These are phyloP conservation scores for Leccinum uliginosum DNA, from an alignment of 768 basidiomycete genomes.

Conservation along the genomic window DNA sequence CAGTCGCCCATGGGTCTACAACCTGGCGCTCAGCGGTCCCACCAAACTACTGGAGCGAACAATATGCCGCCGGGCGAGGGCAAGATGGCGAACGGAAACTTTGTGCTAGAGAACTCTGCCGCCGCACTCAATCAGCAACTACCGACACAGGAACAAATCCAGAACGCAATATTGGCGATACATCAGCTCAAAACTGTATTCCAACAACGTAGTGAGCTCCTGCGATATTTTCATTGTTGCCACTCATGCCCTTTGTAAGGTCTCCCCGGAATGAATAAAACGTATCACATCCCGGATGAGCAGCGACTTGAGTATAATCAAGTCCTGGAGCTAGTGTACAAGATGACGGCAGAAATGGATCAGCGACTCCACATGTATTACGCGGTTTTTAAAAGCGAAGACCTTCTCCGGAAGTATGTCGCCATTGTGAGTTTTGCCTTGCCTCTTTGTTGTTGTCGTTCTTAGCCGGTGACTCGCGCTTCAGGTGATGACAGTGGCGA, in stretches of 20 bases:
- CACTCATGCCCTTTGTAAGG: slow-evolving; percentile 26
- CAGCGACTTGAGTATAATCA: slow-evolving; percentile 51
- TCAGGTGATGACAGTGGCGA: slow-evolving; percentile 42
- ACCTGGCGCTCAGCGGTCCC: slow-evolving; percentile 16
- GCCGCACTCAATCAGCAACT: slow-evolving; percentile 4
- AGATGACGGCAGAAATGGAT: slow-evolving; percentile 46
- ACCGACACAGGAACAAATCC: slow-evolving; percentile 33
- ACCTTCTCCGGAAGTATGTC: slow-evolving; percentile 45
- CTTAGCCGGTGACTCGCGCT: slow-evolving; percentile 7
- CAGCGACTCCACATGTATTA: slow-evolving; percentile 44
- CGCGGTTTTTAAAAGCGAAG: slow-evolving; percentile 45
- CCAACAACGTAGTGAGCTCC: slow-evolving; percentile 27
- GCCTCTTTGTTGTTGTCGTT: slow-evolving; percentile 9
- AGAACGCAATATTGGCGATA: slow-evolving; percentile 28
- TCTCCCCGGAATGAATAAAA: slow-evolving; percentile 29
- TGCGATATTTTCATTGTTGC: slow-evolving; percentile 6
- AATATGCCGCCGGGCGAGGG: slow-evolving; percentile 13
- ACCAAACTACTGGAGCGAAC: slow-evolving; percentile 9
- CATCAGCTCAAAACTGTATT: slow-evolving; percentile 33
- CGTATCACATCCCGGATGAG: slow-evolving; percentile 45
- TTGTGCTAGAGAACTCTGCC: slow-evolving; percentile 3
- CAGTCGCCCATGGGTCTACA: slow-evolving; percentile 11
- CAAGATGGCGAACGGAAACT: slow-evolving; percentile 15
- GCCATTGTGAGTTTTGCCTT: slow-evolving; percentile 44
- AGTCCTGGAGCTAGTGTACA: slow-evolving; percentile 47